Evolutionary conservation across 305 asterid genomes (phyloP), one percentile per base, ranked within the genome.

Genomic region (Plantago lanceolata): DNA sequence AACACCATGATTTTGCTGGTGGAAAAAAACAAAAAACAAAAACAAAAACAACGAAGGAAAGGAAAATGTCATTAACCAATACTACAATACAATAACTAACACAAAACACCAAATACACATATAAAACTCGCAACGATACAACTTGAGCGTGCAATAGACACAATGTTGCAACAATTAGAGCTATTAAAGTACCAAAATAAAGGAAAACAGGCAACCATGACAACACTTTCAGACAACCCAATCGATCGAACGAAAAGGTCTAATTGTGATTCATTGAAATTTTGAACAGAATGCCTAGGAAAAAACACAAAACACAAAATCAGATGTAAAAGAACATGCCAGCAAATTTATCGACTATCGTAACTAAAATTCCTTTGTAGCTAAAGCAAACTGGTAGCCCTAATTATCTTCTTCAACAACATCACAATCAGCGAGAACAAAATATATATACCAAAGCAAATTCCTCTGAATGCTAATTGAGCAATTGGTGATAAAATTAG

Each of bases 1-100:
- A 75, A 89, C 68, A 28, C 91, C 91, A 63, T 75, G 82, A 57
- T 69, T 73, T 62, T 64, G 95, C 96, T 88, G 84, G 16, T 2
- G 16, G 12, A 4, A 40, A 40, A 37, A 37, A 37, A 8, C 1
- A 37, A 8, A 35, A 63, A 61, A 61, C 33, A 59, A 56, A 37
- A 15, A 33, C 21, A 16, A 60, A 57, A 51, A 63, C 13, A 9
- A 37, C 8, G 15, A 9, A 3, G 8, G 37, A 31, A 31, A 31
- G n/a, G n/a, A n/a, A n/a, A n/a, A n/a, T n/a, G 28, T 24, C 3
- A 3, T 35, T 8, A 8, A 35, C 11, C 13, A 35, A 35, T 11
- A 8, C 8, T 11, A n/a, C n/a, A n/a, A n/a, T 11, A 35, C 11
- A 35, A 8, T 6, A 35, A 35, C 0, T 35, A 35, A 11, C 11